Evolutionary conservation across 2,329 filamentous ascomycete genomes (phyloP).

Genomic region (Colletotrichum musicola): DNA sequence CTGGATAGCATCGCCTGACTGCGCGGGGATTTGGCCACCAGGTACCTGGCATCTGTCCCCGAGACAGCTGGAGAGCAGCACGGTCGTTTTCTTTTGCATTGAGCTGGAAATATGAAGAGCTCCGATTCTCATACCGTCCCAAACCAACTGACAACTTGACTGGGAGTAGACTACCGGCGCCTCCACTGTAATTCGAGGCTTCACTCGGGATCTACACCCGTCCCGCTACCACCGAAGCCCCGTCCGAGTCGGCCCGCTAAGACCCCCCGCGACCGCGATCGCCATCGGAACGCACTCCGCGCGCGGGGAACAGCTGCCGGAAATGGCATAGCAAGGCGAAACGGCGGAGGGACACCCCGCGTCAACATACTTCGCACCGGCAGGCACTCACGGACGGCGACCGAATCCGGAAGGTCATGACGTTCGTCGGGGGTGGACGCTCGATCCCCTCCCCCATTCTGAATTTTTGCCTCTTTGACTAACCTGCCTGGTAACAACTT

Average conservation of each 20-base stretch:
- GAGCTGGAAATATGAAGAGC: no score
- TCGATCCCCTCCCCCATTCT: constrained; percentile 14
- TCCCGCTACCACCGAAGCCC: background rate
- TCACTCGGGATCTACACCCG: background rate
- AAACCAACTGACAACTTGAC: no score
- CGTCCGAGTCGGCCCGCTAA: background rate
- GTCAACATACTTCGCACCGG: constrained; percentile 3
- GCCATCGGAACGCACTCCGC: constrained; percentile 1
- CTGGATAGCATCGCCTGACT: no score
- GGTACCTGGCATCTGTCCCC: no score
- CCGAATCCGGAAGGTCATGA: constrained; percentile 7
- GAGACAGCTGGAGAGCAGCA: no score
- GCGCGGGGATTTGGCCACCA: no score
- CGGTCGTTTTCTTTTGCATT: no score
- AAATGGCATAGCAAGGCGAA: background rate
- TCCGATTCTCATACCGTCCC: no score
- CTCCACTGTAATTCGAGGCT: no score
- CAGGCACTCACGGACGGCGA: background rate
- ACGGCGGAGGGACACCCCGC: background rate
- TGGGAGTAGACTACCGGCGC: no score
- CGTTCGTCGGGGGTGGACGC: constrained; percentile 11
- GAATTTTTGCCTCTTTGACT: background rate
- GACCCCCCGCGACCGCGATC: background rate
- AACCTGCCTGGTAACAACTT: background rate
- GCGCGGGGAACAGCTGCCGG: background rate